Evolutionary conservation across 768 basidiomycete species (phyloP).

Genomic region (Mrakia frigida): DNA sequence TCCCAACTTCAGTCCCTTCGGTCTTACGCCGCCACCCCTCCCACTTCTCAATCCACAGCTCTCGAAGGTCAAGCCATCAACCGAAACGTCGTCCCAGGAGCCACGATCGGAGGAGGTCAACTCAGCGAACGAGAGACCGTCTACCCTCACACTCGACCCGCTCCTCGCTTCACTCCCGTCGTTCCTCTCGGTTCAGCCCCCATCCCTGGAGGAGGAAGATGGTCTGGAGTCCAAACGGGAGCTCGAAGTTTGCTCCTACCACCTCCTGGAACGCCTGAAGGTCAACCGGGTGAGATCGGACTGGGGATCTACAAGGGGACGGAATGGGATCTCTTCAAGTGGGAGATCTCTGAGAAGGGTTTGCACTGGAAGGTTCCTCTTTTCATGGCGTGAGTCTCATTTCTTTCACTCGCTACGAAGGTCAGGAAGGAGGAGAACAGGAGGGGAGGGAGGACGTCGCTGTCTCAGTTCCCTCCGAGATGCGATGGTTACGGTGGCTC

Average conservation of each 20-base stretch:
- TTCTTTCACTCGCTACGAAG: neutral
- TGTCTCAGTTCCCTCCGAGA: neutral
- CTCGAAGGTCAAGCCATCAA: neutral
- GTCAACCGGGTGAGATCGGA: slow-evolving; percentile 1
- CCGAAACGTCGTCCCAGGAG: neutral
- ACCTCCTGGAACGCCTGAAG: neutral
- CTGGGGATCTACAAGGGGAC: neutral
- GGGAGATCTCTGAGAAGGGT: neutral
- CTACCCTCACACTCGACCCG: slow-evolving; percentile 8
- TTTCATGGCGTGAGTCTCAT: neutral
- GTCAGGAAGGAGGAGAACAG: neutral
- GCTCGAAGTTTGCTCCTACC: neutral
- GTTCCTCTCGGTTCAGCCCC: slow-evolving; percentile 1
- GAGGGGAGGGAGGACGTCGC: neutral
- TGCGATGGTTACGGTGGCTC: neutral
- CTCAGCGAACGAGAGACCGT: neutral
- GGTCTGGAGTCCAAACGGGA: neutral
- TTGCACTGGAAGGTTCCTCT: neutral
- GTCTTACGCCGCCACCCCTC: too few species aligned
- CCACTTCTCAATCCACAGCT: neutral
- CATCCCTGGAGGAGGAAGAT: slow-evolving; percentile 6
- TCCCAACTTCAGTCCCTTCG: neutral
- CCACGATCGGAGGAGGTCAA: neutral
- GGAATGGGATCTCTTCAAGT: neutral
- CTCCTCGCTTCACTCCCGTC: slow-evolving; percentile 1